A percentile compares a stretch with the other conserved stretches of the same genome.
Evolutionary conservation across 1,139 yeast species (phyloP).

Genomic region (Geotrichum cucujoidarum): DNA sequence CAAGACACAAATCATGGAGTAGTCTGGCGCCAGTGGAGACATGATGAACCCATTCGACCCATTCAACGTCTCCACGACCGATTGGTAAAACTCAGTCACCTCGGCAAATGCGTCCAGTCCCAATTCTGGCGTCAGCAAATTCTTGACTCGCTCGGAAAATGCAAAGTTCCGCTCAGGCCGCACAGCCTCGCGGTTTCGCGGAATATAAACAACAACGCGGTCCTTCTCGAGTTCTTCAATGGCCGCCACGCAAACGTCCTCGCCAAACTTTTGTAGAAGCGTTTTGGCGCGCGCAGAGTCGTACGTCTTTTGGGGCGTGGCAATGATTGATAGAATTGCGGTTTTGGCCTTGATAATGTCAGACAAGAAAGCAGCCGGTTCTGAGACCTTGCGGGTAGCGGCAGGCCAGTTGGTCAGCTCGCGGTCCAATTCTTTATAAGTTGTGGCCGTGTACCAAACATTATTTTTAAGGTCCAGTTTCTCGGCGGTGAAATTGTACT

Average conservation of each 20-base stretch:
- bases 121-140: constrained; percentile 39
- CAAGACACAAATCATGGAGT: constrained; percentile 53
- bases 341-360: constrained; percentile 31
- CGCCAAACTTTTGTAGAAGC: constrained; percentile 44
- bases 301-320: constrained; percentile 49
- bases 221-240: constrained; percentile 50
- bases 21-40: constrained; percentile 54
- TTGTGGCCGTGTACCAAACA: constrained; percentile 11
- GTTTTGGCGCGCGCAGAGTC: constrained; percentile 43
- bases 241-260: constrained; percentile 47
- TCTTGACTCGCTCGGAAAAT: constrained; percentile 53
- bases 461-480: constrained; percentile 24
- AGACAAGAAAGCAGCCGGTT: constrained; percentile 20
- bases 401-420: constrained; percentile 20
- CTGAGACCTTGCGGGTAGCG: constrained; percentile 22
- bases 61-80: constrained; percentile 40
- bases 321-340: constrained; percentile 53
- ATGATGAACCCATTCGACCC: constrained; percentile 50
- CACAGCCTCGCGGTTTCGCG: constrained; percentile 45
- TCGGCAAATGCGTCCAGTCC: constrained; percentile 41
- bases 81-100: constrained; percentile 45
- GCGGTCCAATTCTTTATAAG: constrained; percentile 11
- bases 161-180: constrained; percentile 45
- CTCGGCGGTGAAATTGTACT: constrained; percentile 4
- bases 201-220: constrained; percentile 48